phyloP scores from a whole-genome alignment of 2,329 filamentous ascomycete species.

The Biscogniauxia sp. region DNA sequence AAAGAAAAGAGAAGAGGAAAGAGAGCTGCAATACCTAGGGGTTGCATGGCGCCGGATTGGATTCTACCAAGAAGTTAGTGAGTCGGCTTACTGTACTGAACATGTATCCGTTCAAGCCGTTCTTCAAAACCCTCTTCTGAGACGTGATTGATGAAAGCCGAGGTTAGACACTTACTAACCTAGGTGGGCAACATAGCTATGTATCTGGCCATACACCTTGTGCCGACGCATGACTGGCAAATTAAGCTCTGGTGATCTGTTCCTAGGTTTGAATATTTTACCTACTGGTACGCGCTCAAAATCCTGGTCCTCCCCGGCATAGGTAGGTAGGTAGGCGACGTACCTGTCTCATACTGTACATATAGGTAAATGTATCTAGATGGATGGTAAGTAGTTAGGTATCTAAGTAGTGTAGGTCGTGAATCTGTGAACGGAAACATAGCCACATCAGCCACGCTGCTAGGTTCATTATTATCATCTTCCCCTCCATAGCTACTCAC shows the following conservation, averaged over 20 bases:
- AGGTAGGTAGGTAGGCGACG: no score
- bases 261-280: neutral
- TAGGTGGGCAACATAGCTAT: neutral
- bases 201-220: neutral
- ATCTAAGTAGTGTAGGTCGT: no score
- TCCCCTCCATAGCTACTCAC: no score
- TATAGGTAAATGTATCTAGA: no score
- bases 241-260: neutral
- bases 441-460: neutral
- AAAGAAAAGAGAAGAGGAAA: neutral
- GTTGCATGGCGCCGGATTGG: neutral
- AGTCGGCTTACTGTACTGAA: neutral
- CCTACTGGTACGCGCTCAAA: neutral
- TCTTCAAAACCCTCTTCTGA: neutral
- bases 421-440: neutral
- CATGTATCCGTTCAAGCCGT: neutral
- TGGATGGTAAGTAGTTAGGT: no score
- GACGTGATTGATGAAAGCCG: neutral
- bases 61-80: neutral
- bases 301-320: neutral
- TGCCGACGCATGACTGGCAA: neutral
- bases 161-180: neutral
- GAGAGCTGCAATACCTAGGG: neutral
- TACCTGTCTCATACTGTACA: no score
- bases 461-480: neutral